These are phyloP conservation scores for Aspergillus nidulans DNA, from an alignment of 495 filamentous ascomycete genomes.

Conservation along the genomic window DNA sequence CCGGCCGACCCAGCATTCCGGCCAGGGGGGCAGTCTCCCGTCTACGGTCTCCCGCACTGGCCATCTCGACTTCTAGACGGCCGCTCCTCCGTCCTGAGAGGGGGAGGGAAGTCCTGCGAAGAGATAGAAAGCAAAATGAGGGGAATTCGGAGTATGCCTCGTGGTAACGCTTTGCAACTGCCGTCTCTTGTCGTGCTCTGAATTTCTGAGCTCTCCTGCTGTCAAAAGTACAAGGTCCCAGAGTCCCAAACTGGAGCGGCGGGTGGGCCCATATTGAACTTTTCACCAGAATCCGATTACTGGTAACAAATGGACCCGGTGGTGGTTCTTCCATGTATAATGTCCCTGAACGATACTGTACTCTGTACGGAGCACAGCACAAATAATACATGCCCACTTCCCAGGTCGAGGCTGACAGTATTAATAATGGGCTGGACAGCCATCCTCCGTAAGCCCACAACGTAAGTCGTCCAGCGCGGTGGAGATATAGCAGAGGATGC, in stretches of 20 bases:
- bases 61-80: conserved; percentile 15
- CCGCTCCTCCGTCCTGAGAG: not conserved
- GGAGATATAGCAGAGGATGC: not conserved
- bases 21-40: conserved; percentile 27
- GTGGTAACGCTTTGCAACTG: not conserved
- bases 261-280: not conserved
- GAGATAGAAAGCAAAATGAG: not conserved
- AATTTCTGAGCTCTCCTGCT: not conserved
- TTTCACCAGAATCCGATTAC: not conserved
- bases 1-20: conserved; percentile 24
- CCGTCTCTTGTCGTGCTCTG: not conserved
- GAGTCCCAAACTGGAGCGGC: not conserved
- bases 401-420: not conserved
- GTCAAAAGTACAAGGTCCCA: conserved; percentile 6
- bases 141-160: not conserved
- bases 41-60: conserved; percentile 35
- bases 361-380: no score
- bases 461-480: not conserved
- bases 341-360: no score
- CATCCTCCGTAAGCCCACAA: no score
- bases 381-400: not conserved
- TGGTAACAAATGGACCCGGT: no score
- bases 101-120: no score
- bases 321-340: no score
- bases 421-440: not conserved